A percentile compares a stretch with the other conserved stretches of the same genome.
Conservation (phyloP, 345 rosid species). For the Eucalyptus lansdowneana region DNA sequence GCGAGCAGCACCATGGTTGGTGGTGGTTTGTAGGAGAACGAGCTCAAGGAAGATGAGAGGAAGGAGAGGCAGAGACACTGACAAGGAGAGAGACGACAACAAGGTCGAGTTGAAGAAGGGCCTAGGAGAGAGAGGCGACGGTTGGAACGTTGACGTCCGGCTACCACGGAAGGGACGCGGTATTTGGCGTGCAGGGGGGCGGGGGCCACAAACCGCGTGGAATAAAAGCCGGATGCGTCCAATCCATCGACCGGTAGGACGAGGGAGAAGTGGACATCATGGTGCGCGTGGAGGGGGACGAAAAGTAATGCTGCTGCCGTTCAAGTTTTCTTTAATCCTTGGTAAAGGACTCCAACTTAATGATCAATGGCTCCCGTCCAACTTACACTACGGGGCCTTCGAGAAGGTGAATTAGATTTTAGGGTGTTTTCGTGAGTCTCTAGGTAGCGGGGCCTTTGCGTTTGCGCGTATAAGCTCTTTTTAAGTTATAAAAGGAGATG, state of each 20-base stretch:
- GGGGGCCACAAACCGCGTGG: neutral
- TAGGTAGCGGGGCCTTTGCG: neutral
- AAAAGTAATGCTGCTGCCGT: neutral
- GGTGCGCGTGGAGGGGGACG: neutral
- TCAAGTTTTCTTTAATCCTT: neutral
- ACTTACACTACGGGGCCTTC: neutral
- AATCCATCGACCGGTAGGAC: no score
- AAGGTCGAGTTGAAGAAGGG: neutral
- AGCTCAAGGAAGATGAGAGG: neutral
- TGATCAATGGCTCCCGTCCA: neutral
- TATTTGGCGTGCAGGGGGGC: neutral
- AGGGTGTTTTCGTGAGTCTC: neutral
- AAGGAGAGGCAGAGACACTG: neutral
- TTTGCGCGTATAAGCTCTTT: neutral
- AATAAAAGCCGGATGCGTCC: neutral
- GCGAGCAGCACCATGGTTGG: neutral
- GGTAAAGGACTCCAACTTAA: neutral
- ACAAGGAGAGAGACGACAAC: neutral
- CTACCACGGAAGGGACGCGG: neutral
- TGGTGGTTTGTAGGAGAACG: neutral
- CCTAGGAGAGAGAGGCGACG: neutral
- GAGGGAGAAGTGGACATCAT: neutral
- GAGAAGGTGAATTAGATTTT: neutral
- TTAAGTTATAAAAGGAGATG: neutral
- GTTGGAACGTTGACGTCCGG: neutral